A percentile compares a stretch with the other conserved stretches of the same genome.
phyloP scores from a whole-genome alignment of 2,329 filamentous ascomycete species.

The Sporothrix globosa region DNA sequence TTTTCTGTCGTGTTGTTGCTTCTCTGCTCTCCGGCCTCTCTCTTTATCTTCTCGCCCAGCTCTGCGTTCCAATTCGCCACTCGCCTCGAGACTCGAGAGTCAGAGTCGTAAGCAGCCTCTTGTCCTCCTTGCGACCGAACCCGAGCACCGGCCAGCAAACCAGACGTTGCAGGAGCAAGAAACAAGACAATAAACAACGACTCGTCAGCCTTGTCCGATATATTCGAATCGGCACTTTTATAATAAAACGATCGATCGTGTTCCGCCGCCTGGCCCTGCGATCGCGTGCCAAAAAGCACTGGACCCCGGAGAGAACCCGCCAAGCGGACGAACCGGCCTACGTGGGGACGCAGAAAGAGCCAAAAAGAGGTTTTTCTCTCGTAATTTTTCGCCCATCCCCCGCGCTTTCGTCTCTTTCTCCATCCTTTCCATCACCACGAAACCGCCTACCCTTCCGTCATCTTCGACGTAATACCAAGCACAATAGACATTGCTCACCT shows the following conservation, averaged over 20 bases:
- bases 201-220: background rate
- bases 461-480: background rate
- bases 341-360: constrained; percentile 34
- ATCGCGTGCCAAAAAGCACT: constrained; percentile 26
- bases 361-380: constrained; percentile 36
- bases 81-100: background rate
- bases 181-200: background rate
- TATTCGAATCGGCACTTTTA: background rate
- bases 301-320: constrained; percentile 28
- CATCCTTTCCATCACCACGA: constrained; percentile 30
- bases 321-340: constrained; percentile 28
- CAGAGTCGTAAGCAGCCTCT: background rate
- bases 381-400: constrained; percentile 35
- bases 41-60: constrained; percentile 12
- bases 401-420: constrained; percentile 29
- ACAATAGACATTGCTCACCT: constrained; percentile 12
- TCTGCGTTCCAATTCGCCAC: background rate
- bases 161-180: background rate
- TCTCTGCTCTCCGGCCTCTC: constrained; percentile 22
- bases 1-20: constrained; percentile 17
- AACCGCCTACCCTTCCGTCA: background rate
- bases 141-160: background rate
- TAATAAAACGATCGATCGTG: constrained; percentile 11
- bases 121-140: constrained; percentile 18
- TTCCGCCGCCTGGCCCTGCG: constrained; percentile 16